Evolutionary conservation across 2,329 filamentous ascomycete genomes (phyloP), one percentile per base, ranked within the genome.

Genomic region (Sclerotinia borealis): DNA sequence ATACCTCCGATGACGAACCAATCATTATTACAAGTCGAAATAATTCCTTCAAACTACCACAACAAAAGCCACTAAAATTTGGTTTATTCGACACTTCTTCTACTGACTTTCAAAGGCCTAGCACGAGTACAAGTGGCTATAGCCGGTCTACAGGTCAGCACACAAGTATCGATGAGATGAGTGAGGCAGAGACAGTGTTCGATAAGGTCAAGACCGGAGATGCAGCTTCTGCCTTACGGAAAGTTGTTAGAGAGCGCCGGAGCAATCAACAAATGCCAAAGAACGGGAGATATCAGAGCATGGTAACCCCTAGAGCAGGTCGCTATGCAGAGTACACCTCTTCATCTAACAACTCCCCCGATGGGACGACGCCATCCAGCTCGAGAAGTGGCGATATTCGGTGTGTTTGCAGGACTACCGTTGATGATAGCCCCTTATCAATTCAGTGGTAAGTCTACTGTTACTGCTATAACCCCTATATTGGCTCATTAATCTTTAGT

Each of bases 11-110:
- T 66, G 85, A 88, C 61, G 85, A 88, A 63, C 84, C 83, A 15
- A 87, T 88, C 65, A 80, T 87, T 56, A 84, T 88, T 45, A 85
- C 85, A 36, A 87, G 84, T 71, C 79, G 84, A 49, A 83, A 80
- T 65, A 78, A 78, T 4, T 87, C 85, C 0, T 87, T 86, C 64
- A 65, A 64, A 10, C 45, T 73, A 41, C 71, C 72, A 15, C 65
- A 65, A 48, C 68, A 67, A 49, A 66, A 61, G 22, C 41, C 34
- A 19, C 67, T 69, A n/a, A 72, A 68, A 39, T 59, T 70, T 10
- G 63, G 61, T 29, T 61, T 66, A 41, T 72, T 73, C 34, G 68
- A 74, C 4, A 67, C 66, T 10, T 68, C 67, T 4, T 34, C 55
- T 19, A 48, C 25, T 56, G 66, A 69, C 51, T 22, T 54, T 10